Conservation (phyloP, 129 eudicot genomes). For the Flaveria robusta region DNA sequence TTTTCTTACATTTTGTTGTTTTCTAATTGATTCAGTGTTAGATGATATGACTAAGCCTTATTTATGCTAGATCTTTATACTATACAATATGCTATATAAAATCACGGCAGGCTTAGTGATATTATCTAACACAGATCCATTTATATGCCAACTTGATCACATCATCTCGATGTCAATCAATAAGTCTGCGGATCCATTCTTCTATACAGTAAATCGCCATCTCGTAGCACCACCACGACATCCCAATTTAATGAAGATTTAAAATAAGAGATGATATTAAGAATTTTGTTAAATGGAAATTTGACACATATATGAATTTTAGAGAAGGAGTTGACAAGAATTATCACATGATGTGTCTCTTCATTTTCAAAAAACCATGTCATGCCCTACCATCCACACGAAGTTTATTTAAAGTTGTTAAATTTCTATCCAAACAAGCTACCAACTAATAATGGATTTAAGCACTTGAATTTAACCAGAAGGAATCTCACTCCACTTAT, state of each 20-base stretch:
- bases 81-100: too few relatives aligned
- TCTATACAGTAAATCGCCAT: too few relatives aligned
- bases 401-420: conserved; percentile 3
- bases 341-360: conserved; percentile 16
- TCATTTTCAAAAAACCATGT: conserved; percentile 5
- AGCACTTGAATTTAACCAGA: conserved; percentile 9
- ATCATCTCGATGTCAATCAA: too few relatives aligned
- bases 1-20: too few relatives aligned
- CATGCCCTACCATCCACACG: conserved; percentile 25
- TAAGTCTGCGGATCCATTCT: too few relatives aligned
- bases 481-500: conserved; percentile 19
- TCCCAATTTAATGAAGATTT: neutral
- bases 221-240: too few relatives aligned
- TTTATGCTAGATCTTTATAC: too few relatives aligned
- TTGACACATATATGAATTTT: conserved; percentile 3
- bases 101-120: too few relatives aligned
- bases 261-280: neutral
- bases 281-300: neutral
- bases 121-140: too few relatives aligned
- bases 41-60: too few relatives aligned
- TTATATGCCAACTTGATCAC: too few relatives aligned
- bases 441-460: conserved; percentile 18
- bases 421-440: conserved; percentile 12
- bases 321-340: conserved; percentile 19
- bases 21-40: too few relatives aligned